Base-by-base conservation (phyloP, 768 basidiomycete species). In the Amanita rubescens region DNA sequence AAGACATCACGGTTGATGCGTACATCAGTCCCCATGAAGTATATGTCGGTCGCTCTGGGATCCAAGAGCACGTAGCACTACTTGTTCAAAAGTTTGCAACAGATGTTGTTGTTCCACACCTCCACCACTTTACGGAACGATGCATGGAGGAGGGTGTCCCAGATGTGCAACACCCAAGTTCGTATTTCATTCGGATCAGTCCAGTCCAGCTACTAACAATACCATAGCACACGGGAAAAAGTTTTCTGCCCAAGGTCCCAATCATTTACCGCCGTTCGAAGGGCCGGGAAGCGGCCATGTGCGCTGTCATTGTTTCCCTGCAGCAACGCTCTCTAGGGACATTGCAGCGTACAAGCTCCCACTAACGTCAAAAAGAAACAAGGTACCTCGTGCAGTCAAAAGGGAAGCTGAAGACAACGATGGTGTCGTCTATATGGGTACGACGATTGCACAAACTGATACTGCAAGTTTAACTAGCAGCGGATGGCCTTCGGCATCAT, bases 51-150 rank as follows among this genome's bases (percentile, higher is more conserved):
- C 49, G 45, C 12, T 44, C 53, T 20, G 34, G 39, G 33, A 34
- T 55, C 17, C 45, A 41, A 19, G 55, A 51, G 39, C 34, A 45
- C 17, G 33, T 58, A 14, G 54, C 55, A 14, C 22, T 55, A 24
- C 33, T 58, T 24, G 42, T 57, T 34, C 57, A 60, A 39, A 37
- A 53, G 5, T 58, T 60, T 48, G 54, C 51, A 24, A 51, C 44
- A 46, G 54, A 55, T 27, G 34, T 60, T 27, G 59, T 43, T 24
- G 35, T 60, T n/a, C 54, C 59, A 15, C 54, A 58, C 30, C 47
- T 60, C 14, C 49, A 20, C 38, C 42, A 20, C 32, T 60, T 60
- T 19, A 33, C 41, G 33, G 22, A 24, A 24, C 45, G 54, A 10
- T 58, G 24, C 27, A 14, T 41, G 27, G 48, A 55, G 34, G 46